These are phyloP conservation scores for Ophiostoma tasmaniense DNA, from an alignment of 2,329 filamentous ascomycete species.

Conservation along the genomic window DNA sequence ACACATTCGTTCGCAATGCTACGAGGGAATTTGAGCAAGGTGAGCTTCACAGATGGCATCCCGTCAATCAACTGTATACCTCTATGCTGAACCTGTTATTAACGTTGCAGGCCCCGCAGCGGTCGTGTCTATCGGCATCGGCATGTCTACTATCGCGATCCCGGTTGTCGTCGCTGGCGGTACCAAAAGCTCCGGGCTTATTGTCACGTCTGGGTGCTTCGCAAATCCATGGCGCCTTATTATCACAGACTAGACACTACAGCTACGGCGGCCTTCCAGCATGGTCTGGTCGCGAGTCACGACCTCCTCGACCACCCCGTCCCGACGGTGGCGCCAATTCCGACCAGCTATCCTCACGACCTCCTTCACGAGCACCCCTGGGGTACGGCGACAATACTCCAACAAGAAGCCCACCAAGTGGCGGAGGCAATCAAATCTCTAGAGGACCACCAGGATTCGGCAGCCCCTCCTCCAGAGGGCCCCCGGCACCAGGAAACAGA, in stretches of 20 bases:
- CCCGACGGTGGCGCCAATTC: neutral
- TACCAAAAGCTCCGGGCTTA: neutral
- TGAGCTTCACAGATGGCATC: neutral
- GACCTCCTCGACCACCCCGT: neutral
- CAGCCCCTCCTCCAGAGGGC: neutral
- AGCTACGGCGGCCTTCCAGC: neutral
- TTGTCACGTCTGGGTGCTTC: neutral
- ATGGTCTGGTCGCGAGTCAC: neutral
- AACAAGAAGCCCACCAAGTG: neutral
- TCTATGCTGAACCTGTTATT: neutral
- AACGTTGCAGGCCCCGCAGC: slow-evolving; percentile 8
- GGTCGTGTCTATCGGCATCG: slow-evolving; percentile 7
- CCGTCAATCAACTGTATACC: neutral
- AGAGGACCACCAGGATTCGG: neutral
- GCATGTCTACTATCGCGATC: neutral
- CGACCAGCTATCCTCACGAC: neutral
- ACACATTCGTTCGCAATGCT: slow-evolving; percentile 15
- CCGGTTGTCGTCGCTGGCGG: neutral
- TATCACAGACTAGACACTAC: slow-evolving; percentile 11
- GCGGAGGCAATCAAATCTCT: neutral
- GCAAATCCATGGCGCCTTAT: neutral
- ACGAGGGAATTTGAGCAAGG: slow-evolving; percentile 14
- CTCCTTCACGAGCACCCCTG: neutral
- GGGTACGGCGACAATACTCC: neutral
- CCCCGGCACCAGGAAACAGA: neutral